Conservation (phyloP, 352 stramenopile genomes). For the Phytopythium aichiense region DNA sequence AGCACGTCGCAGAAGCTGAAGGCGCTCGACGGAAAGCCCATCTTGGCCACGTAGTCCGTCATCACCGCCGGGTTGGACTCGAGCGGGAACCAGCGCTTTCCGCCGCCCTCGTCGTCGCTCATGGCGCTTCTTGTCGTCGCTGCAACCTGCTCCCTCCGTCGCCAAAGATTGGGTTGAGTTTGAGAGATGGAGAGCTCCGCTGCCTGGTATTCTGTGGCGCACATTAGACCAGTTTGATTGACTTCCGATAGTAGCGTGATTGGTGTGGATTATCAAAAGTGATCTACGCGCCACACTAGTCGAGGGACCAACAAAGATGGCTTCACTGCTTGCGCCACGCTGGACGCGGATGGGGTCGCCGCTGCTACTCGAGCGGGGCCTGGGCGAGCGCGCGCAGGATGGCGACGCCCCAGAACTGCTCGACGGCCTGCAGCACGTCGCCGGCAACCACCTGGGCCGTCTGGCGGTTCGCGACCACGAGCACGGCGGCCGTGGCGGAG, state of each 20-base stretch:
- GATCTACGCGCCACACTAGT: neutral
- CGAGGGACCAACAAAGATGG: neutral
- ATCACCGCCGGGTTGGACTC: conserved; percentile 96
- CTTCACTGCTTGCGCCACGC: neutral
- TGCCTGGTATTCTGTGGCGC: neutral
- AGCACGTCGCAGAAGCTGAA: conserved; percentile 95
- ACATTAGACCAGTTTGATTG: neutral
- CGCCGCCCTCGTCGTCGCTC: conserved; percentile 33
- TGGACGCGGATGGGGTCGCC: neutral
- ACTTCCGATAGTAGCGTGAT: neutral
- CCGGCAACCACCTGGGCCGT: conserved; percentile 33
- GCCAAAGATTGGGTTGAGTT: neutral
- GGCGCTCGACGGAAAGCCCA: conserved; percentile 86
- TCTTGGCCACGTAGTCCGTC: conserved; percentile 93
- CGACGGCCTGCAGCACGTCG: conserved; percentile 24
- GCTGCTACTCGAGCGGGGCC: conserved; percentile 4
- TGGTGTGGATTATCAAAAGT: neutral
- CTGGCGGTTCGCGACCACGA: conserved; percentile 42
- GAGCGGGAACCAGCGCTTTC: conserved; percentile 87
- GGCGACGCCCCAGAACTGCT: conserved; percentile 30
- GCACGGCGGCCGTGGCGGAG: conserved; percentile 26
- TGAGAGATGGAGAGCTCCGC: neutral
- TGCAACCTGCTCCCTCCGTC: neutral
- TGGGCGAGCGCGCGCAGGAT: conserved; percentile 29
- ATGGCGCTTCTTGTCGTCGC: conserved; percentile 11